A percentile compares a stretch with the other conserved stretches of the same genome.
These are phyloP conservation scores for Ustilago sp. DNA, from an alignment of 1,284 basidiomycete species.

Conservation along the genomic window DNA sequence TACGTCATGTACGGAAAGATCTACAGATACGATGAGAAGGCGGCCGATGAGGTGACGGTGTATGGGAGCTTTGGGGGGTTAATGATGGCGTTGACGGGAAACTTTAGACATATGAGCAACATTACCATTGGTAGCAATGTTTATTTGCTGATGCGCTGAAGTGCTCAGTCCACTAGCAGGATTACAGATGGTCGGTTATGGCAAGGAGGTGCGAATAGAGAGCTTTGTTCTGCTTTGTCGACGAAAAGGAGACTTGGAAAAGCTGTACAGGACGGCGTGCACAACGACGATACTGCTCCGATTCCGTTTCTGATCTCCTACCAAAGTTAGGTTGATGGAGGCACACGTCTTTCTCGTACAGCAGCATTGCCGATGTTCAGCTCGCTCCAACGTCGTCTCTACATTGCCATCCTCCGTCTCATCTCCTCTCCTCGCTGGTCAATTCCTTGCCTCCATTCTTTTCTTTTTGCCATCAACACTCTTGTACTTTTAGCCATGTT, in stretches of 20 bases:
- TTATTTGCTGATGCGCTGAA: conserved; percentile 82
- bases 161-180: not conserved
- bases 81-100: conserved; percentile 92
- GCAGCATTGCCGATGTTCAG: no score
- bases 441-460: conserved; percentile 3
- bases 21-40: conserved; percentile 94
- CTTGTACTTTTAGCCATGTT: conserved; percentile 22
- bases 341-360: no score
- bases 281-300: no score
- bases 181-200: no score
- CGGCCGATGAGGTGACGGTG: conserved; percentile 85
- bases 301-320: no score
- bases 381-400: no score
- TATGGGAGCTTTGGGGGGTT: conserved; percentile 98
- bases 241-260: no score
- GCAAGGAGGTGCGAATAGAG: no score
- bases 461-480: conserved; percentile 1
- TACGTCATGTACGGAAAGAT: conserved; percentile 99
- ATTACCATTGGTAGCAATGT: conserved; percentile 93
- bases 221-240: no score
- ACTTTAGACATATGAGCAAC: conserved; percentile 89
- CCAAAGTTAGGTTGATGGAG: no score
- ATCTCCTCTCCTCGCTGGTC: not conserved
- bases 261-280: no score
- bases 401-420: no score